Evolutionary conservation across 83 land plant species (phyloP), one percentile per base, ranked within the genome.

Genomic region (Picea engelmannii): DNA sequence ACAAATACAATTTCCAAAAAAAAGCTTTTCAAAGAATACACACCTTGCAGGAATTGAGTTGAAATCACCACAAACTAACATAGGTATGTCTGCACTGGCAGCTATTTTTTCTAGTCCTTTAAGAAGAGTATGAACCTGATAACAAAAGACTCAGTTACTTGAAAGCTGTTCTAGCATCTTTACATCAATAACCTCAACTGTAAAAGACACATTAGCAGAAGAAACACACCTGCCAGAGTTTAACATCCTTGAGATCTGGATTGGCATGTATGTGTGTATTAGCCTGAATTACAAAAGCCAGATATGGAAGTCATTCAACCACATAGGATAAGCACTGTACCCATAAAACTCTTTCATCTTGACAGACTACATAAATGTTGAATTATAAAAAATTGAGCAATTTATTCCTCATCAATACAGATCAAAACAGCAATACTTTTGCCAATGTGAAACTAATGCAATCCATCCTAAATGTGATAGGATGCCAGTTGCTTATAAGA

Each of bases 21-120:
- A 7, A 1, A 20, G 5, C 8, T 12, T 27, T 4, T 49, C 55
- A 24, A 52, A 31, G 31, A 52, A n/a, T 27, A 85, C 91, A 79
- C 38, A 95, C 99, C 99, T 97, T 87, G 93, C 95, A 66, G 99
- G 99, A 82, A 88, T 81, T 23, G 98, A 95, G 86, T 95, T 95
- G 81, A 97, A 97, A 92, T 97, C 99, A 10, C 99, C 98, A 91
- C 97, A 98, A 18, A 97, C 98, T 86, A 97, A 79, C 99, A 97
- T 97, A 16, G 99, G 99, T 60, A 97, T 97, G 78, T 95, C 98
- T 71, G 99, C 99, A 91, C 99, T 97, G 11, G 84, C 89, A 78
- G 99, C 98, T 62, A 97, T 97, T 87, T 97, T 96, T 77, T 97
- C 99, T 79, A 97, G 79, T 40, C 99, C 99, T 83, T 97, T 97